phyloP scores from a whole-genome alignment of 371 early-diverging fungal species.

The Batrachochytrium dendrobatidis region DNA sequence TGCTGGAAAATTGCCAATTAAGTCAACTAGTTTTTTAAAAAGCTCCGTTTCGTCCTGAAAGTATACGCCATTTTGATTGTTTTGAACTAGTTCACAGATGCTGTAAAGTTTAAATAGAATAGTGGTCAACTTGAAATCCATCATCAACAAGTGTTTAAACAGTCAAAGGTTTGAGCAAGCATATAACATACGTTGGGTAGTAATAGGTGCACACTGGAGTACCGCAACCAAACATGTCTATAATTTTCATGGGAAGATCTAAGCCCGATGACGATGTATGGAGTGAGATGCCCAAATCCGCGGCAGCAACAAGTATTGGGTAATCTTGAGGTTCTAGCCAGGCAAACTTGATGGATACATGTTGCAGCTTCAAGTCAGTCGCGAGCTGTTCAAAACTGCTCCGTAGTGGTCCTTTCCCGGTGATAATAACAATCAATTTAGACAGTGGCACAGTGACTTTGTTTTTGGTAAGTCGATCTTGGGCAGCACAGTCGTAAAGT shows the following conservation, averaged over 20 bases:
- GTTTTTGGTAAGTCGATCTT: constrained; percentile 1
- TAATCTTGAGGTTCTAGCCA: constrained; percentile 84
- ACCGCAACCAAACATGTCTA: constrained; percentile 96
- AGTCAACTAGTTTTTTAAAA: constrained; percentile 1
- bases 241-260: constrained; percentile 96
- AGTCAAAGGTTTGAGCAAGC: neutral
- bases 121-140: neutral
- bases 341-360: constrained; percentile 63
- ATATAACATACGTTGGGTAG: constrained; percentile 57
- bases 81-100: constrained; percentile 68
- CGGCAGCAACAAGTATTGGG: constrained; percentile 69
- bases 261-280: constrained; percentile 89
- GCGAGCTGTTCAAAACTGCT: constrained; percentile 59
- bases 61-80: constrained; percentile 69
- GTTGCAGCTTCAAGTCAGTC: constrained; percentile 37
- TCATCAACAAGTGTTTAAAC: neutral
- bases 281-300: constrained; percentile 86
- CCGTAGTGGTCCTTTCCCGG: constrained; percentile 86
- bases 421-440: constrained; percentile 71
- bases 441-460: constrained; percentile 31
- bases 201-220: constrained; percentile 78
- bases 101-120: constrained; percentile 32
- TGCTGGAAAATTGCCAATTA: neutral
- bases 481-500: constrained; percentile 43
- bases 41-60: constrained; percentile 66